These are phyloP conservation scores for Trifolium subterraneum DNA, from an alignment of 306 rosid genomes.

Conservation along the genomic window DNA sequence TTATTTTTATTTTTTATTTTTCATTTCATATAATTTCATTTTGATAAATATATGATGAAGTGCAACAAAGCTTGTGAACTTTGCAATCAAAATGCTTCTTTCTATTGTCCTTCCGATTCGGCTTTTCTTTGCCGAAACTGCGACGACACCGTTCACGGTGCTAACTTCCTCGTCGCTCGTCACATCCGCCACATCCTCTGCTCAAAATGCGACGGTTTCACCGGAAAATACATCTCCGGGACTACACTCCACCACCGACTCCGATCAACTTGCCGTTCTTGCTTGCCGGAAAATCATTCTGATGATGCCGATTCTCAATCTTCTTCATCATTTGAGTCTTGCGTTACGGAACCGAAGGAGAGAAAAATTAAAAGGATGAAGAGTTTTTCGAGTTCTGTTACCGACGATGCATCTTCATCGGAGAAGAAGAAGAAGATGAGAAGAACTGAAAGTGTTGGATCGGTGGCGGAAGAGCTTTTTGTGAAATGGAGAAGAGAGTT, in stretches of 20 bases:
- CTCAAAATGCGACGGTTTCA: constrained; percentile 29
- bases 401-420: constrained; percentile 6
- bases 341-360: constrained; percentile 18
- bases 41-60: constrained; percentile 17
- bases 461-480: constrained; percentile 43
- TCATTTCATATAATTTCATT: too few species aligned
- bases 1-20: too few species aligned
- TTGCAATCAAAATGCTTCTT: constrained; percentile 37
- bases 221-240: constrained; percentile 42
- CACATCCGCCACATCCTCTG: constrained; percentile 45
- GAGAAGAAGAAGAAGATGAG: neutral
- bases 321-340: constrained; percentile 41
- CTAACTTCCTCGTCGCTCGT: constrained; percentile 56
- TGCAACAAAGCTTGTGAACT: constrained; percentile 40
- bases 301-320: neutral
- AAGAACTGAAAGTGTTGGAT: neutral
- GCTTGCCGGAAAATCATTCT: constrained; percentile 38
- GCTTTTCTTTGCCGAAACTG: constrained; percentile 53
- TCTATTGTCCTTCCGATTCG: constrained; percentile 50
- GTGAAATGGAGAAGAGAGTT: constrained; percentile 48
- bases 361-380: neutral
- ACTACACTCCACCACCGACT: neutral
- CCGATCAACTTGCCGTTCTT: constrained; percentile 16
- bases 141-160: constrained; percentile 44
- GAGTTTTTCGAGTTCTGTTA: constrained; percentile 30